These are phyloP conservation scores for Fusarium sp. DNA, from an alignment of 2,329 filamentous ascomycete species.

Conservation along the genomic window DNA sequence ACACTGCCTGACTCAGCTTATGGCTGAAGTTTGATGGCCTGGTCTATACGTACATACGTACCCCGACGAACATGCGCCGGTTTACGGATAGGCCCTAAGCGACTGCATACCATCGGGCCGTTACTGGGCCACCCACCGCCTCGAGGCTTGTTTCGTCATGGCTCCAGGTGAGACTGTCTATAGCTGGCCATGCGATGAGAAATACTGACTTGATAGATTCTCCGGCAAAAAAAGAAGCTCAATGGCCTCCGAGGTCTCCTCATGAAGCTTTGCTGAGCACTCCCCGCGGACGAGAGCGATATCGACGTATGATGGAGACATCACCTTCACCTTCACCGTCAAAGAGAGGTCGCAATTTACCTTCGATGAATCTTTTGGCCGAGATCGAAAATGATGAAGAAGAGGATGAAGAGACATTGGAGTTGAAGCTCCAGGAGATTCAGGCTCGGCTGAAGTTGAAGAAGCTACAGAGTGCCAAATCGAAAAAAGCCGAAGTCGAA, in stretches of 20 bases:
- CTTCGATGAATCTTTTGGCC: conserved; percentile 49
- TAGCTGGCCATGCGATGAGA: background rate
- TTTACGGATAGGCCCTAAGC: conserved; percentile 20
- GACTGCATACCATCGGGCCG: conserved; percentile 31
- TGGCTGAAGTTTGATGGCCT: conserved; percentile 34
- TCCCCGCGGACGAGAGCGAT: conserved; percentile 82
- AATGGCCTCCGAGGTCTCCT: conserved; percentile 77
- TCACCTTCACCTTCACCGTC: conserved; percentile 77
- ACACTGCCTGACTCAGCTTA: conserved; percentile 19
- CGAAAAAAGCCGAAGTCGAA: conserved; percentile 38
- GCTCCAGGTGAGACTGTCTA: conserved; percentile 42
- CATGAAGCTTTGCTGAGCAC: conserved; percentile 74
- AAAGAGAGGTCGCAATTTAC: conserved; percentile 41
- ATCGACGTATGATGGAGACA: conserved; percentile 74
- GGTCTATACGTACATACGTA: conserved; percentile 23
- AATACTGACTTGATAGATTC: conserved; percentile 40
- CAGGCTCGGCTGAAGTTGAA: conserved; percentile 90
- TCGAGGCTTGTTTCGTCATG: conserved; percentile 35
- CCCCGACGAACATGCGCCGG: conserved; percentile 37
- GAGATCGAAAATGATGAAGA: conserved; percentile 67
- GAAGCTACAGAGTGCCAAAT: conserved; percentile 75
- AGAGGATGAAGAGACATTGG: conserved; percentile 89
- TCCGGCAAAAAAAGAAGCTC: conserved; percentile 57
- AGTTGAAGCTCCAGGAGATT: conserved; percentile 88
- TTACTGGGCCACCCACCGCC: conserved; percentile 22